Conservation (phyloP, 2,329 filamentous ascomycete species). For the Penicillium thymicola region DNA sequence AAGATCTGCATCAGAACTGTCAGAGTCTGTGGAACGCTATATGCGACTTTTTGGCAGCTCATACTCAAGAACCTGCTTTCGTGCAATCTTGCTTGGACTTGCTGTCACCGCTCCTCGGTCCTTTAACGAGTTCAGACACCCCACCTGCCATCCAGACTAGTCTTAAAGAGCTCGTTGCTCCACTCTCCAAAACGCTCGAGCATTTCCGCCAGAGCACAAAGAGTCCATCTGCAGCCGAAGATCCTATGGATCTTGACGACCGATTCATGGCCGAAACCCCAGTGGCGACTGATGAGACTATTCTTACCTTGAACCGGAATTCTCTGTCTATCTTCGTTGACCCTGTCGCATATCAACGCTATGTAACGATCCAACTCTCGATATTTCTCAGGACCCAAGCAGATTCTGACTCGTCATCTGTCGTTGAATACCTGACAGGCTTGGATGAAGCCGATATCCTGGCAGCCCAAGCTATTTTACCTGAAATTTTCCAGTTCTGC, state of each 20-base stretch:
- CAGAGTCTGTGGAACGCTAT: conserved; percentile 34
- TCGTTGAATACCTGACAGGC: conserved; percentile 38
- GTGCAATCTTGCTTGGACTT: conserved; percentile 33
- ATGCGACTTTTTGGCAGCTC: conserved; percentile 31
- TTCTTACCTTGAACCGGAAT: conserved; percentile 33
- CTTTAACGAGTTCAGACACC: conserved; percentile 16
- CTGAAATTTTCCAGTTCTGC: conserved; percentile 30
- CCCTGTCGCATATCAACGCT: conserved; percentile 35
- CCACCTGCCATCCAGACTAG: conserved; percentile 21
- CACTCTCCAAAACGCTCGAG: conserved; percentile 34
- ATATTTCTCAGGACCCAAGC: conserved; percentile 25
- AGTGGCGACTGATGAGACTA: conserved; percentile 18
- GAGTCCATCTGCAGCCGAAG: conserved; percentile 15
- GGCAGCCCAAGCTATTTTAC: conserved; percentile 31
- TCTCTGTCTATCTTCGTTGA: conserved; percentile 33
- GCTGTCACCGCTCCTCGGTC: conserved; percentile 33
- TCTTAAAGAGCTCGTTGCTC: conserved; percentile 26
- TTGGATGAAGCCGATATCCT: conserved; percentile 40
- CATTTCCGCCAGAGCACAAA: conserved; percentile 23
- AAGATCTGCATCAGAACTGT: conserved; percentile 29
- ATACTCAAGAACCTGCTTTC: conserved; percentile 29
- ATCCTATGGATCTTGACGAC: conserved; percentile 46
- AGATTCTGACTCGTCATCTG: conserved; percentile 2
- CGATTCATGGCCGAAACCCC: conserved; percentile 30
- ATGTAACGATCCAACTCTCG: conserved; percentile 35